Conservation (phyloP, 441 rosid genomes). For the Mallotus japonicus region DNA sequence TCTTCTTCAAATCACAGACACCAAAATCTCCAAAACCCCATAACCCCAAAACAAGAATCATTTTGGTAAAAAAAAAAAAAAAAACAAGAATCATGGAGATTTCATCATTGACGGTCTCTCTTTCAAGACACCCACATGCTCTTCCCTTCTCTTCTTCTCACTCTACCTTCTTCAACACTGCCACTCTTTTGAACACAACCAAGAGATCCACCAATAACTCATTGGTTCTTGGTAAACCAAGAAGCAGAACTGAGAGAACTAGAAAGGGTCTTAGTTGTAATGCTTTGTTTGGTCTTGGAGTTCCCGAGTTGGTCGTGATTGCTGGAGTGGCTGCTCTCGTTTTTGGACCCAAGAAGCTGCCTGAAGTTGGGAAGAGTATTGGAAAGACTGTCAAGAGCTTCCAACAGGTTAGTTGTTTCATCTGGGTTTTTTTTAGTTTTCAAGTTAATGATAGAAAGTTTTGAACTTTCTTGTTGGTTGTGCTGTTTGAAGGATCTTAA, state of each 20-base stretch:
- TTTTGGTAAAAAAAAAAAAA: too few species aligned
- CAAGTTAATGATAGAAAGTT: constrained; percentile 17
- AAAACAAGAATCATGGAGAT: constrained; percentile 53
- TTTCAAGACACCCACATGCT: constrained; percentile 32
- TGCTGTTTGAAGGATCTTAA: neutral
- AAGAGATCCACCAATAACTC: constrained; percentile 25
- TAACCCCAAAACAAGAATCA: constrained; percentile 20
- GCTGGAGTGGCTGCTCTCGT: constrained; percentile 93
- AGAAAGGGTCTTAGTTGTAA: constrained; percentile 61
- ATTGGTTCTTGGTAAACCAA: constrained; percentile 40
- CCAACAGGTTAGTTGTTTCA: constrained; percentile 61
- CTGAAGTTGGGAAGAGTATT: constrained; percentile 93
- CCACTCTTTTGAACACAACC: constrained; percentile 26
- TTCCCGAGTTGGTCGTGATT: constrained; percentile 94
- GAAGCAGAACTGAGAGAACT: constrained; percentile 35
- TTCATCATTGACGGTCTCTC: constrained; percentile 48
- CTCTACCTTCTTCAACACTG: constrained; percentile 25
- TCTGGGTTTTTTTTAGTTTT: constrained; percentile 20
- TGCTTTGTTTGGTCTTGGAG: constrained; percentile 91
- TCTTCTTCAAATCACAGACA: constrained; percentile 14
- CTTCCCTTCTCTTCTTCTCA: constrained; percentile 30
- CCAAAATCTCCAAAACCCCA: constrained; percentile 14
- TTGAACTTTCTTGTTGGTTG: constrained; percentile 8
- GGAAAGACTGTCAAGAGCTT: constrained; percentile 95
- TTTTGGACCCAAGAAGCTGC: constrained; percentile 95